phyloP scores from a whole-genome alignment of 208 protist genomes.

The Acanthamoeba triangularis region DNA sequence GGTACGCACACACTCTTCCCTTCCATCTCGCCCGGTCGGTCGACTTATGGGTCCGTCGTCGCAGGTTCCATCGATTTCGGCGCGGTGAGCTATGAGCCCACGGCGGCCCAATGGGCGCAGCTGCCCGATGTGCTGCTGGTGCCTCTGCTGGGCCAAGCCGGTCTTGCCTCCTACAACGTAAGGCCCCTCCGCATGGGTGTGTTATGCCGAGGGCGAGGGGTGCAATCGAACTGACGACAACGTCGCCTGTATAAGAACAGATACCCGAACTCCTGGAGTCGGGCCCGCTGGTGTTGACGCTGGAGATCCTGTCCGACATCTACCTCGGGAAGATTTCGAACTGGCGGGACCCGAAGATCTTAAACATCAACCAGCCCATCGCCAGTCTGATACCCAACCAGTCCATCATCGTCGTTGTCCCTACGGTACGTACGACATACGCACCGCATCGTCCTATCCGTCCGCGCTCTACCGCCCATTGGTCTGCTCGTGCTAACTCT shows the following conservation, averaged over 20 bases:
- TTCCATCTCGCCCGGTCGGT: not conserved
- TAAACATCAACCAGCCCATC: not conserved
- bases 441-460: not conserved
- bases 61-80: not conserved
- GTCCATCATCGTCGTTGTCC: not conserved
- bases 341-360: not conserved
- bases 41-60: not conserved
- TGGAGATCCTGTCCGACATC: not conserved
- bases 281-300: not conserved
- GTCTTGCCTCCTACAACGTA: not conserved
- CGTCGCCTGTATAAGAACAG: not conserved
- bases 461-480: not conserved
- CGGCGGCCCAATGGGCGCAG: not conserved
- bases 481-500: not conserved
- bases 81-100: slow-evolving; percentile 1
- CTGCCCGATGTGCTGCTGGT: not conserved
- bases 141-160: not conserved
- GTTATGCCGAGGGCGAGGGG: not conserved
- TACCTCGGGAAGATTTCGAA: not conserved
- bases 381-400: not conserved
- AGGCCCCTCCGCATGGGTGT: not conserved
- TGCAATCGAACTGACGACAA: no score
- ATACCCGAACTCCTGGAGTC: not conserved
- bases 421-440: no score
- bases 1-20: not conserved